phyloP scores from a whole-genome alignment of 306 rosid genomes.

The Senna siamea region DNA sequence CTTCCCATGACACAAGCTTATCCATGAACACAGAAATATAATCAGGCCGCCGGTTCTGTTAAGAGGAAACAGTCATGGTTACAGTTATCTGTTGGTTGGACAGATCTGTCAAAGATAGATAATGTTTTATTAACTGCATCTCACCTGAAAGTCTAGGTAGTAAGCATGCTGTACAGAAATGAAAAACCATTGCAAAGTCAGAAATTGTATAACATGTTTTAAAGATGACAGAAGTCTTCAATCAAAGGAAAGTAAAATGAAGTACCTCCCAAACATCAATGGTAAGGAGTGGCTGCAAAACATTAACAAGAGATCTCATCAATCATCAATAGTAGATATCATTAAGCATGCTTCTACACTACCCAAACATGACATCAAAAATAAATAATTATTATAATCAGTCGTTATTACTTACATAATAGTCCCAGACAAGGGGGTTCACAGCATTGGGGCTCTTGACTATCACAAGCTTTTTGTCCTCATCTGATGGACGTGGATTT shows the following conservation, averaged over 20 bases:
- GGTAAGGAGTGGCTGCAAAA: slow-evolving; percentile 88
- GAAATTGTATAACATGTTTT: slow-evolving; percentile 29
- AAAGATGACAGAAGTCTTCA: neutral
- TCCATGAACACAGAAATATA: slow-evolving; percentile 73
- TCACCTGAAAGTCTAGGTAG: slow-evolving; percentile 90
- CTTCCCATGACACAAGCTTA: slow-evolving; percentile 90
- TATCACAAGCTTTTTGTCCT: slow-evolving; percentile 76
- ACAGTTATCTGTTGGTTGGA: slow-evolving; percentile 26
- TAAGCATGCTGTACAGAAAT: slow-evolving; percentile 82
- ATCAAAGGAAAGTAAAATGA: slow-evolving; percentile 22
- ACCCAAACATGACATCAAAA: slow-evolving; percentile 7
- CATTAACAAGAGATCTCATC: slow-evolving; percentile 30
- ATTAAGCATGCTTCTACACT: slow-evolving; percentile 25
- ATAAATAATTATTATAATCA: neutral
- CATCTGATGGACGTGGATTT: slow-evolving; percentile 65
- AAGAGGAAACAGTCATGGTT: slow-evolving; percentile 30
- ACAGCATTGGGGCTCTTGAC: slow-evolving; percentile 89
- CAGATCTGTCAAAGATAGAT: slow-evolving; percentile 3
- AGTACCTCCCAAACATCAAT: slow-evolving; percentile 96
- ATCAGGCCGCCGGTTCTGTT: slow-evolving; percentile 66
- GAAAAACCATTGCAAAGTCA: slow-evolving; percentile 33
- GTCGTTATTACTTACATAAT: slow-evolving; percentile 57
- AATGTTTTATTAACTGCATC: slow-evolving; percentile 36
- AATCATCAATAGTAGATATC: slow-evolving; percentile 21
- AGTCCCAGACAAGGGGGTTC: slow-evolving; percentile 84